Percentiles rank a stretch among this genome's conserved stretches.
Conservation (phyloP, 805 yeast species). For the Saccharomycopsis oosterbeekiorum region DNA sequence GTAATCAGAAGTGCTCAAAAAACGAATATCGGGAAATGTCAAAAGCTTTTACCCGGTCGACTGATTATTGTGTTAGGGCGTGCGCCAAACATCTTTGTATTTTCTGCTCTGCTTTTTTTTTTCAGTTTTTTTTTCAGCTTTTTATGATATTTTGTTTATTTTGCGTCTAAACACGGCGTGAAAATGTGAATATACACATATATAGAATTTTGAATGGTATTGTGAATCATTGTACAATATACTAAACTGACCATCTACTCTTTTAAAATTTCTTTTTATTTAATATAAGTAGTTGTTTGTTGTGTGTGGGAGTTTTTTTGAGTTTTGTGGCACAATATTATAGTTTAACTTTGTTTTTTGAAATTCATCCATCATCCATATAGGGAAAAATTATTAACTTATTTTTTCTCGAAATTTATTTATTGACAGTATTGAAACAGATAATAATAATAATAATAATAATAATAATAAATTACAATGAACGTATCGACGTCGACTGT, state of each 20-base stretch:
- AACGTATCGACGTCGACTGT: slow-evolving; percentile 84
- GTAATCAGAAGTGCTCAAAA: neutral
- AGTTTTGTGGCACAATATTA: neutral
- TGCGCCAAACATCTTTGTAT: neutral
- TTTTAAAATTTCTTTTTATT: neutral
- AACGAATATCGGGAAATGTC: neutral
- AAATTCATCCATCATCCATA: neutral
- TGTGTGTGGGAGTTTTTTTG: neutral
- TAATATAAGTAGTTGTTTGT: neutral
- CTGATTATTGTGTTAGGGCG: neutral
- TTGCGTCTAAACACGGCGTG: too few species aligned
- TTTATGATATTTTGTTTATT: too few species aligned
- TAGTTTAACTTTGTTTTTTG: neutral
- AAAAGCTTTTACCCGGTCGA: neutral
- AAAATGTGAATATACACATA: neutral
- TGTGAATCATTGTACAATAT: too few species aligned
- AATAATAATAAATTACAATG: slow-evolving; percentile 33
- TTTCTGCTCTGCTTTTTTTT: neutral
- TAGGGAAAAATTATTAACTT: neutral
- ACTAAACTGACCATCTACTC: too few species aligned
- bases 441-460: neutral
- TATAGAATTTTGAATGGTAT: neutral
- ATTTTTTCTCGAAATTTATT: neutral
- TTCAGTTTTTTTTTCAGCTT: neutral
- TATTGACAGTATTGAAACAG: neutral